These are phyloP conservation scores for Hypholoma fasciculare DNA, from an alignment of 768 basidiomycete genomes.

Conservation along the genomic window DNA sequence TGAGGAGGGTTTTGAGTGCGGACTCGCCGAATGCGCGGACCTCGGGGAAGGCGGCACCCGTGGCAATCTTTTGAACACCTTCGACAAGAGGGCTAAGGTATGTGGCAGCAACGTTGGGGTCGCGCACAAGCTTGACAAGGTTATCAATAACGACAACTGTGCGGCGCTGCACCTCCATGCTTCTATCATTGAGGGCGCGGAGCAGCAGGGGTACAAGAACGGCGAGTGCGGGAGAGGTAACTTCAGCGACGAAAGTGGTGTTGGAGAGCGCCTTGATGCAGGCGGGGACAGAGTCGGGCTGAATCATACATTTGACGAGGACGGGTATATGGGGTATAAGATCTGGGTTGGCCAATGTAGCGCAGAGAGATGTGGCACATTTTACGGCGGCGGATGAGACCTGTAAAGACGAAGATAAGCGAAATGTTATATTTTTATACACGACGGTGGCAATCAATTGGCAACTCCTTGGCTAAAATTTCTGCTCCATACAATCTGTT, in stretches of 20 bases:
- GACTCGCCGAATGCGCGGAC: constrained; percentile 91
- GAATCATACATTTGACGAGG: constrained; percentile 93
- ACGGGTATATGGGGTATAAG: constrained; percentile 84
- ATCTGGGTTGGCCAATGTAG: constrained; percentile 92
- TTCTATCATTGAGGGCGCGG: constrained; percentile 91
- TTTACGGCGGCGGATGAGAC: constrained; percentile 86
- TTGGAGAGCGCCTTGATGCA: constrained; percentile 95
- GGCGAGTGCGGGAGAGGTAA: constrained; percentile 93
- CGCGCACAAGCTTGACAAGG: constrained; percentile 94
- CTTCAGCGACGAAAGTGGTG: constrained; percentile 96
- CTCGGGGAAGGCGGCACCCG: constrained; percentile 95
- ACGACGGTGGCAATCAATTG: not conserved
- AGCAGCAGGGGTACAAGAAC: constrained; percentile 90
- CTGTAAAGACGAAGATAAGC: constrained; percentile 34
- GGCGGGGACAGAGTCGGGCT: constrained; percentile 82
- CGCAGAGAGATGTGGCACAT: constrained; percentile 86
- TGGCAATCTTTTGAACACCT: constrained; percentile 88
- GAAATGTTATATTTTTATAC: not conserved
- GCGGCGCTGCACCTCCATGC: constrained; percentile 94
- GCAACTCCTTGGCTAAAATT: no score
- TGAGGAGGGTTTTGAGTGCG: constrained; percentile 76
- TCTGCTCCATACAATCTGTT: not conserved
- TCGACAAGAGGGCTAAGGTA: constrained; percentile 88
- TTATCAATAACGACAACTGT: constrained; percentile 95
- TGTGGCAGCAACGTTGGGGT: constrained; percentile 84